Base-by-base conservation (phyloP, 345 rosid species). In the Schrenkiella parvula region DNA sequence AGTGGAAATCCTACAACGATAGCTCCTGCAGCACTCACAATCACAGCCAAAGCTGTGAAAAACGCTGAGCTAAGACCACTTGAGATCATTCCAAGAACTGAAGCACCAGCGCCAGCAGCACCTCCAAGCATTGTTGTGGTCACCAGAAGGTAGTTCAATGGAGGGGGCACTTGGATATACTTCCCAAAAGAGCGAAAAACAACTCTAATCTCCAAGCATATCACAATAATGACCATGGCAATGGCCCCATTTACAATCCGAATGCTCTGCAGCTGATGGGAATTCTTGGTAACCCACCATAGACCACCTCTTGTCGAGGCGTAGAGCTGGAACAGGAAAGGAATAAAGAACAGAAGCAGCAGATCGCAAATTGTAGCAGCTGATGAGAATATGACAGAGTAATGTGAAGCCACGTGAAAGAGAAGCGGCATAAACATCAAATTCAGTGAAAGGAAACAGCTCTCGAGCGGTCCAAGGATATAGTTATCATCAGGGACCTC, bases 101-200 rank as follows among this genome's bases (percentile, higher is more conserved):
- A 88, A 69, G 88, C 87, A 72, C 93, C 97, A 58, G 88, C 90
- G 18, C 89, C 99, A 71, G 93, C 82, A 72, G 98, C 89, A 64
- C 95, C 97, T 69, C 99, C 99, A 55, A 95, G 97, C 98, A 95
- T 71, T 1, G 96, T 84, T 71, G 65, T 66, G 10, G 98, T 95
- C 55, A 95, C 98, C 71, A 95, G 85, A 67, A 95, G 81, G 81
- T 92, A 95, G 65, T 86, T 95, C 59, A 86, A 73, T 0, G 99
- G 99, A 1, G 96, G 91, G 2, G 97, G 98, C 48, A 95, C 92
- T 80, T 95, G 99, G 76, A 95, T 87, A 71, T 95, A 95, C 78
- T 85, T 84, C 73, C 96, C 99, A 77, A 92, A 95, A 2, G 99
- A 89, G 58, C 83, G 97, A 80, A 95, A 95, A 67, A 95, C 87